These are phyloP conservation scores for Stramenopiles sp. DNA, from an alignment of 352 stramenopile species.

Conservation along the genomic window DNA sequence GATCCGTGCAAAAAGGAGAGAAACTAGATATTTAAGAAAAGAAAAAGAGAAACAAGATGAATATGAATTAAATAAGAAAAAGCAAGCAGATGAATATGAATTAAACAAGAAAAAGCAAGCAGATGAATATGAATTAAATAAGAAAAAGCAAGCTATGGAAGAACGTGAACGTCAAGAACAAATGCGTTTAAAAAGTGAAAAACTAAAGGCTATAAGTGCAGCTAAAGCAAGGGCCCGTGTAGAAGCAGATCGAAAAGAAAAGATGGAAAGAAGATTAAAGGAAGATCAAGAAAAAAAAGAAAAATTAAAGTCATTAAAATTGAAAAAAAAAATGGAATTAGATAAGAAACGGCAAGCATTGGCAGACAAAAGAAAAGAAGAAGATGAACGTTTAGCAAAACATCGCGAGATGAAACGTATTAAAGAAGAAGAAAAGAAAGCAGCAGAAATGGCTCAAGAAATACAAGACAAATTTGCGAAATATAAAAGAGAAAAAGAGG, in stretches of 20 bases:
- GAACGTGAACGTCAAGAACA: neutral
- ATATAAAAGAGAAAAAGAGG: neutral
- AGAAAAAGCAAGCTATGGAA: neutral
- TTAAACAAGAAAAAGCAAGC: slow-evolving; percentile 6
- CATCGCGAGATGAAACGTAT: neutral
- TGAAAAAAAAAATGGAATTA: neutral
- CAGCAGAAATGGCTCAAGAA: neutral
- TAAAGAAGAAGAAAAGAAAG: neutral
- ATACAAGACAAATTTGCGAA: neutral
- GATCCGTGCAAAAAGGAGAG: neutral
- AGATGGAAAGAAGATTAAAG: neutral
- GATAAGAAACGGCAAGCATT: neutral
- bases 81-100: neutral
- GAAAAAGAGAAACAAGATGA: too few species aligned
- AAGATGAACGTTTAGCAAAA: neutral
- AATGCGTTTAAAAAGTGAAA: neutral
- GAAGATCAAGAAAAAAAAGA: neutral
- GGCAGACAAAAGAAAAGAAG: neutral
- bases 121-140: neutral
- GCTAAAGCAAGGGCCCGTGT: slow-evolving; percentile 11
- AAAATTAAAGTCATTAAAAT: neutral
- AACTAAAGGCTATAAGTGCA: neutral
- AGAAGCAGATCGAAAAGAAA: neutral
- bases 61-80: slow-evolving; percentile 19
- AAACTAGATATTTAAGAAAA: neutral